phyloP scores from a whole-genome alignment of 2,329 filamentous ascomycete genomes.

The Diaporthe helianthi region DNA sequence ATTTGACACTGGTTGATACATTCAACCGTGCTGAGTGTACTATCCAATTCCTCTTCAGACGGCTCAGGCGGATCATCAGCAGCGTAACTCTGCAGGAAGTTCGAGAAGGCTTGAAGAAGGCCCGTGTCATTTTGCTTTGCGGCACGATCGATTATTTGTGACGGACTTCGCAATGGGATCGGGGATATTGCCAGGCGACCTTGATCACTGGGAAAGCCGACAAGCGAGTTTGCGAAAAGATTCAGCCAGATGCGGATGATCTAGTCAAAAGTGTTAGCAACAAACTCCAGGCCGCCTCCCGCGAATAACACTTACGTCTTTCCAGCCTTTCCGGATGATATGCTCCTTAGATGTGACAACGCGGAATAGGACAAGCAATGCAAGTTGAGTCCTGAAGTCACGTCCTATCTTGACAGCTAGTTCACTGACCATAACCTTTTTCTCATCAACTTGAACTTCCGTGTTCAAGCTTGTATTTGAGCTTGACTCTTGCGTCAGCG shows the following conservation, averaged over 20 bases:
- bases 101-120: conserved; percentile 92
- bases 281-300: neutral
- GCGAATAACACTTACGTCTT: conserved; percentile 65
- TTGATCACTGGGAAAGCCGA: conserved; percentile 72
- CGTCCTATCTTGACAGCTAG: conserved; percentile 94
- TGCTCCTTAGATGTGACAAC: conserved; percentile 86
- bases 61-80: conserved; percentile 97
- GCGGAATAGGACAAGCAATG: conserved; percentile 93
- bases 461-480: conserved; percentile 92
- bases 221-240: conserved; percentile 92
- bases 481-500: conserved; percentile 75
- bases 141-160: conserved; percentile 89
- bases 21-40: conserved; percentile 91
- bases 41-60: conserved; percentile 95
- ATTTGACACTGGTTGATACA: conserved; percentile 92
- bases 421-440: conserved; percentile 98
- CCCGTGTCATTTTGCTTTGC: conserved; percentile 80
- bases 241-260: conserved; percentile 93
- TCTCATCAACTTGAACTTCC: conserved; percentile 89
- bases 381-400: conserved; percentile 91
- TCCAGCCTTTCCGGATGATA: conserved; percentile 79
- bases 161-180: conserved; percentile 90
- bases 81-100: conserved; percentile 98
- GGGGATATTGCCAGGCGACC: conserved; percentile 74
- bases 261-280: conserved; percentile 56